phyloP scores from a whole-genome alignment of 75 land plant species.

The Cupressus sempervirens region DNA sequence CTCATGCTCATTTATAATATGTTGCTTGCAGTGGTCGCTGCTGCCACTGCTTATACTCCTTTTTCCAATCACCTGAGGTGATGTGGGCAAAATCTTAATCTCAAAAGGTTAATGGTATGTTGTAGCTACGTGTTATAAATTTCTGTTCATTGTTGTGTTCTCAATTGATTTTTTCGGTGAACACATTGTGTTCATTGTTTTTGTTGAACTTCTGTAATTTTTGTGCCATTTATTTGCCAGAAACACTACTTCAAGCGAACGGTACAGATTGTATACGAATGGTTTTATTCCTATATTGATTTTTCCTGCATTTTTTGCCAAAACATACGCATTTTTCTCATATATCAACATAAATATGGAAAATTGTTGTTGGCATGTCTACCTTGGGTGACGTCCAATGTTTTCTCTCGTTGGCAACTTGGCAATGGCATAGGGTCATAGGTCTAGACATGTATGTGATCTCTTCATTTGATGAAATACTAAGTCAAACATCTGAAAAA shows the following conservation, averaged over 20 bases:
- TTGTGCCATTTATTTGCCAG: neutral
- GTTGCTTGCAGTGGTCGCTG: slow-evolving; percentile 7
- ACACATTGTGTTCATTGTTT: neutral
- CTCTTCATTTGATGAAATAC: neutral
- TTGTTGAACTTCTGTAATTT: neutral
- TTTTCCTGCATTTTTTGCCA: neutral
- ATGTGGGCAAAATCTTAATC: neutral
- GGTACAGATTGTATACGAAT: neutral
- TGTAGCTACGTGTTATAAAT: neutral
- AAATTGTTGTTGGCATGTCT: neutral
- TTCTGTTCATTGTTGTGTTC: neutral
- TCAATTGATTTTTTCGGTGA: neutral
- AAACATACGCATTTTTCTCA: neutral
- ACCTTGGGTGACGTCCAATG: neutral
- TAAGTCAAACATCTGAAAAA: neutral
- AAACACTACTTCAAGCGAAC: neutral
- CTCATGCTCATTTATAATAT: slow-evolving; percentile 8
- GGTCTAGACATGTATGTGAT: neutral
- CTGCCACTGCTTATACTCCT: slow-evolving; percentile 8
- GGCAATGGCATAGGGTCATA: neutral
- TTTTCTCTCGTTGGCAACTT: neutral
- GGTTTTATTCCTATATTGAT: neutral
- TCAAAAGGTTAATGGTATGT: neutral
- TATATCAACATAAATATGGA: neutral
- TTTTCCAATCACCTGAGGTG: neutral